Conservation (phyloP, 2,329 filamentous ascomycete species). For the Fusarium sublunatum region DNA sequence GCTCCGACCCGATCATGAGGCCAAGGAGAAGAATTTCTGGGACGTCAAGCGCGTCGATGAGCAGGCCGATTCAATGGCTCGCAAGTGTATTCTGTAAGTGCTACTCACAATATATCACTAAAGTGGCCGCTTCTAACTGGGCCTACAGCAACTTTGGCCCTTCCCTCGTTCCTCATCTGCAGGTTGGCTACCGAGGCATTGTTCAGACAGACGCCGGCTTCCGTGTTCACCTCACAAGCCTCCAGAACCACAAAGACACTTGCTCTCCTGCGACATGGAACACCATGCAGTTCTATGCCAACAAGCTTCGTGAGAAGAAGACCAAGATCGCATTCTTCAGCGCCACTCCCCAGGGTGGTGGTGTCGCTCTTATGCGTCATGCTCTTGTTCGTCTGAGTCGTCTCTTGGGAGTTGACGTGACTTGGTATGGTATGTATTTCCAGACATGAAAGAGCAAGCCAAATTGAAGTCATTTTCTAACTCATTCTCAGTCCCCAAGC, state of each 20-base stretch:
- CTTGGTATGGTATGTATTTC: constrained; percentile 71
- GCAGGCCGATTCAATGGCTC: constrained; percentile 82
- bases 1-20: constrained; percentile 62
- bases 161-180: constrained; percentile 74
- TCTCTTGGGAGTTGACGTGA: constrained; percentile 73
- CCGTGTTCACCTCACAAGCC: constrained; percentile 67
- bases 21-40: constrained; percentile 59
- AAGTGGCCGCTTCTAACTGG: background rate
- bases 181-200: constrained; percentile 73
- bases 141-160: constrained; percentile 75
- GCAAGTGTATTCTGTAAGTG: constrained; percentile 78
- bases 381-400: constrained; percentile 78
- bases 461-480: background rate
- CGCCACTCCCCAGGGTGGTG: constrained; percentile 83
- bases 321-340: constrained; percentile 83
- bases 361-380: constrained; percentile 85
- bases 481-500: constrained; percentile 72
- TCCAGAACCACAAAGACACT: constrained; percentile 69
- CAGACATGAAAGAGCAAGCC: background rate
- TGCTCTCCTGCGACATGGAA: constrained; percentile 73
- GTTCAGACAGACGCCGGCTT: constrained; percentile 78
- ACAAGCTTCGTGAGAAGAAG: constrained; percentile 70
- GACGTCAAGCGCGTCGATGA: constrained; percentile 75
- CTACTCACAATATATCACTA: background rate
- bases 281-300: constrained; percentile 70